These are phyloP conservation scores for Fusarium brachygibbosum DNA, from an alignment of 2,329 filamentous ascomycete genomes.

Conservation along the genomic window DNA sequence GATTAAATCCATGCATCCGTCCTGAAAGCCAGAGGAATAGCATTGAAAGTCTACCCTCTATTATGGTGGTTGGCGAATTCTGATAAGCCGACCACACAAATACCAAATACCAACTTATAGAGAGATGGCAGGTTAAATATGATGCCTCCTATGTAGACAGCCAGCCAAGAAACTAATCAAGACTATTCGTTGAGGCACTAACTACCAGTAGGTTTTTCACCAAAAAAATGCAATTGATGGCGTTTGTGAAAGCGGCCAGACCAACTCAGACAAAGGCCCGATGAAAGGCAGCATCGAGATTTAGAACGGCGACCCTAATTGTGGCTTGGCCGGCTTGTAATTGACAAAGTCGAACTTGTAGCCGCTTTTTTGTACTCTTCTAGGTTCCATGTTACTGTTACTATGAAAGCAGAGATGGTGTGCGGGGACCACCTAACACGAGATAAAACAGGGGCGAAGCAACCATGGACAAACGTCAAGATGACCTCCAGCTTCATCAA, in stretches of 20 bases:
- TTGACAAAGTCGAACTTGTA: conserved; percentile 8
- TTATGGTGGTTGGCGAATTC: conserved; percentile 2
- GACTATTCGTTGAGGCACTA: conserved; percentile 8
- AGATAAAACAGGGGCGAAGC: conserved; percentile 44
- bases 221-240: conserved; percentile 8
- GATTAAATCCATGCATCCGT: not conserved
- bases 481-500: conserved; percentile 24
- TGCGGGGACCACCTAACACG: conserved; percentile 53
- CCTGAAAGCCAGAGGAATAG: not conserved
- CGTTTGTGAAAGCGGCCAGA: conserved; percentile 26
- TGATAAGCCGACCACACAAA: not conserved
- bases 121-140: conserved; percentile 4
- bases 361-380: not conserved
- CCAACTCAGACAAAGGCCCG: conserved; percentile 31
- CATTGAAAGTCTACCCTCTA: not conserved
- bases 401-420: conserved; percentile 44
- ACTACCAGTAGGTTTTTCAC: conserved; percentile 22
- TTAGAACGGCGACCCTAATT: conserved; percentile 21
- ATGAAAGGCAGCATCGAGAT: conserved; percentile 40
- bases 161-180: conserved; percentile 31
- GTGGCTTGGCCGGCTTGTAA: conserved; percentile 37
- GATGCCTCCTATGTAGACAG: conserved; percentile 9
- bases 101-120: conserved; percentile 1
- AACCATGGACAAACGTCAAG: conserved; percentile 31
- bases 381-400: not conserved